Evolutionary conservation across 768 basidiomycete genomes (phyloP).

Genomic region (Tulasnella sp.): DNA sequence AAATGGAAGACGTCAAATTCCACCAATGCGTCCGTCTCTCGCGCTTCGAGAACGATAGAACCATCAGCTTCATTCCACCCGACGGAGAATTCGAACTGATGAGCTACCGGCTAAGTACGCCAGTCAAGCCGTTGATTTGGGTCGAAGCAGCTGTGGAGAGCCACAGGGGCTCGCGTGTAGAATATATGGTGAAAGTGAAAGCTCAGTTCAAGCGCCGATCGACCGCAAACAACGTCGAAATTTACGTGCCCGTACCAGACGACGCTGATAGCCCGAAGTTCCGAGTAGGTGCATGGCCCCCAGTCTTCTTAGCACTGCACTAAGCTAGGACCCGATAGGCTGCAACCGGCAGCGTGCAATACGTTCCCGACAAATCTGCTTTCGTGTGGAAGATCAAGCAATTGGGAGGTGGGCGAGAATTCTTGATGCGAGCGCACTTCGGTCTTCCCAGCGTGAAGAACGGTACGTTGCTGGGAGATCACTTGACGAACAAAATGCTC

Average conservation of each 20-base stretch:
- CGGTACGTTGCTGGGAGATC: slow-evolving; percentile 56
- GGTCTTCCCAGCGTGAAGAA: slow-evolving; percentile 91
- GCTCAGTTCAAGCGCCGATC: slow-evolving; percentile 98
- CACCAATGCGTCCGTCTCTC: slow-evolving; percentile 98
- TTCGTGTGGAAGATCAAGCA: slow-evolving; percentile 99
- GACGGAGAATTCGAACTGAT: slow-evolving; percentile 99
- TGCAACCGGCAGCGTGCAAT: slow-evolving; percentile 92
- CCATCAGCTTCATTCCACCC: slow-evolving; percentile 98
- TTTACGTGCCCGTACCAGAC: slow-evolving; percentile 98
- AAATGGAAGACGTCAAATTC: slow-evolving; percentile 99
- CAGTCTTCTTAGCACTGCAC: neutral
- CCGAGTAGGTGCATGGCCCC: slow-evolving; percentile 58
- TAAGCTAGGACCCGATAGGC: slow-evolving; percentile 58
- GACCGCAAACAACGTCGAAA: slow-evolving; percentile 97
- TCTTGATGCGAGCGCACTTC: slow-evolving; percentile 98
- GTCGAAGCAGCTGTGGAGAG: slow-evolving; percentile 96
- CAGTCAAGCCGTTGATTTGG: slow-evolving; percentile 96
- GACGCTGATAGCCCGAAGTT: slow-evolving; percentile 99
- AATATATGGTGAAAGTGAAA: slow-evolving; percentile 51
- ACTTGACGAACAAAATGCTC: neutral
- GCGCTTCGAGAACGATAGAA: slow-evolving; percentile 97
- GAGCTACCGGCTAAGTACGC: slow-evolving; percentile 82
- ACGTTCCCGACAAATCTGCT: slow-evolving; percentile 96
- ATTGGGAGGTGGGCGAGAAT: slow-evolving; percentile 92
- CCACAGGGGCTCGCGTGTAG: slow-evolving; percentile 72